These are phyloP conservation scores for Aspergillus clavatus DNA, from an alignment of 2,329 filamentous ascomycete species.

Conservation along the genomic window DNA sequence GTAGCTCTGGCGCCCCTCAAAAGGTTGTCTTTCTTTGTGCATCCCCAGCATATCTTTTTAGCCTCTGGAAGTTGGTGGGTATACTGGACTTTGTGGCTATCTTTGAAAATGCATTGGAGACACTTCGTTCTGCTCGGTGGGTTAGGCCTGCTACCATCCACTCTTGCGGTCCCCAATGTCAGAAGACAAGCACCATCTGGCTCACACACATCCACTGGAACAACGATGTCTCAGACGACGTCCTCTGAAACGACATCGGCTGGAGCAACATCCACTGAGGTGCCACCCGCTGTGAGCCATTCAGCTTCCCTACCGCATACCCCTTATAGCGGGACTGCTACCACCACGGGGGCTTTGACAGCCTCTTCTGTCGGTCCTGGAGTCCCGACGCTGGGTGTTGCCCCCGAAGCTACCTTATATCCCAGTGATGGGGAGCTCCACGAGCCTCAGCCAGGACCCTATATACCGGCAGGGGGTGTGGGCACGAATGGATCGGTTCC, in stretches of 20 bases:
- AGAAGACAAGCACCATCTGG: too few relatives aligned
- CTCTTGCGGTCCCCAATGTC: constrained; percentile 14
- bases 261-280: constrained; percentile 12
- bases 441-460: constrained; percentile 64
- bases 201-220: too few relatives aligned
- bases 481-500: constrained; percentile 74
- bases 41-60: background rate
- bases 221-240: constrained; percentile 15
- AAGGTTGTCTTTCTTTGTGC: background rate
- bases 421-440: constrained; percentile 66
- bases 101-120: constrained; percentile 12
- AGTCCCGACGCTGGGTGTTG: constrained; percentile 55
- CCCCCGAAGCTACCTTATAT: constrained; percentile 62
- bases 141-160: constrained; percentile 15
- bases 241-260: constrained; percentile 39
- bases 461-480: constrained; percentile 65
- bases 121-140: constrained; percentile 10
- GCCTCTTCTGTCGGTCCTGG: constrained; percentile 49
- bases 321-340: constrained; percentile 61
- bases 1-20: background rate
- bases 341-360: constrained; percentile 63
- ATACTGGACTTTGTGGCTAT: background rate
- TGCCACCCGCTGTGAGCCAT: constrained; percentile 44
- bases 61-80: background rate
- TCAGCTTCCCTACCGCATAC: constrained; percentile 60